Evolutionary conservation across 2,329 filamentous ascomycete species (phyloP).

Genomic region (Chrysoporthe puriensis): DNA sequence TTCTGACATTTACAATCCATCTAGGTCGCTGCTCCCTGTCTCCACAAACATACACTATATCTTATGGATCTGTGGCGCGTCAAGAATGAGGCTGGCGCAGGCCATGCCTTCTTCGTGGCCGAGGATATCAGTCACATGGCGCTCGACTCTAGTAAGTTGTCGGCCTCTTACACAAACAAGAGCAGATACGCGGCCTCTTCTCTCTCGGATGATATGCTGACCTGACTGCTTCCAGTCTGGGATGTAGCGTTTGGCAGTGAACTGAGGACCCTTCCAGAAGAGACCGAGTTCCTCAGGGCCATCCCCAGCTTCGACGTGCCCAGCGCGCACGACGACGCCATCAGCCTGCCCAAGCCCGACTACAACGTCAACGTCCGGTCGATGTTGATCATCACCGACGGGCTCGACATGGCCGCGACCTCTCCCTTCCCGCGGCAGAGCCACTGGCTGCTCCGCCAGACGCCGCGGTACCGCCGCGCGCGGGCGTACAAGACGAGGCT

Average conservation of each 20-base stretch:
- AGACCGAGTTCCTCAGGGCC: conserved; percentile 9
- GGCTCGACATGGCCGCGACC: conserved; percentile 12
- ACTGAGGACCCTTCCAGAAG: conserved; percentile 4
- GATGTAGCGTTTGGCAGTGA: conserved; percentile 21
- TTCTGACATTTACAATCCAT: background rate
- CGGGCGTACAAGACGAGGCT: conserved; percentile 17
- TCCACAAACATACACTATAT: conserved; percentile 16
- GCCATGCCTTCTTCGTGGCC: conserved; percentile 10
- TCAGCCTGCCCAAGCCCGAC: conserved; percentile 14
- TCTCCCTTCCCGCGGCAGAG: conserved; percentile 15
- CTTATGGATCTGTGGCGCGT: conserved; percentile 22
- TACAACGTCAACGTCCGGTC: conserved; percentile 15
- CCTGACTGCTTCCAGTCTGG: conserved; percentile 8
- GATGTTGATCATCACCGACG: conserved; percentile 18
- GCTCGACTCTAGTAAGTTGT: conserved; percentile 20
- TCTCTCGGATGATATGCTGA: no score
- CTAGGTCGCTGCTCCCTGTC: conserved; percentile 21
- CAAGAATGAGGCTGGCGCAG: conserved; percentile 5
- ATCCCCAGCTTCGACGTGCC: background rate
- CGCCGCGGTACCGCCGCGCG: conserved; percentile 19
- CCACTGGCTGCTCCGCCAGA: conserved; percentile 12
- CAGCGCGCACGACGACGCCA: background rate
- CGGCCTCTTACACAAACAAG: no score
- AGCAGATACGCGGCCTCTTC: no score
- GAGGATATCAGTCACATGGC: conserved; percentile 24